Base-by-base conservation (phyloP, 768 basidiomycete species). In the Mycena vitilis region DNA sequence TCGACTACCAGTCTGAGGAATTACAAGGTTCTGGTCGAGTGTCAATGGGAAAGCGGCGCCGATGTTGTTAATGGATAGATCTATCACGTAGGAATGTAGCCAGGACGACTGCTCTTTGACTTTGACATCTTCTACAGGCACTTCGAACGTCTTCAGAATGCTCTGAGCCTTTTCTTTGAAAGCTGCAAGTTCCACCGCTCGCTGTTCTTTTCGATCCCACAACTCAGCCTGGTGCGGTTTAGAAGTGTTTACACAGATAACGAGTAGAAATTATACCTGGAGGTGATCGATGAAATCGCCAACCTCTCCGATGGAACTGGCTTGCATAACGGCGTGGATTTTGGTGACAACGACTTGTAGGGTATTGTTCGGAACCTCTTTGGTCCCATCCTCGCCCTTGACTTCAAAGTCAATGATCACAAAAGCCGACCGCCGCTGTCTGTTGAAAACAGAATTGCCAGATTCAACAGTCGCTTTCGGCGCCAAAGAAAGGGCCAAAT, bases 301-400 rank as follows among this genome's bases (percentile, higher is more conserved):
- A 10, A 98, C 82, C 75, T 97, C 94, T 23, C 92, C 91, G 58
- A 98, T 91, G 0, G 97, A 96, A 70, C 94, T 94, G 12, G 96
- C 91, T 77, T 96, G 95, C 92, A 98, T 91, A 40, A 97, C 93
- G 1, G 96, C 95, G 74, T 98, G 95, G 3, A 95, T 88, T 77
- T 92, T 94, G 10, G 87, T 88, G 25, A 96, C 79, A 1, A 81
- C 78, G 37, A 95, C 67, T 42, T 88, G 81, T 34, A 94, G 76
- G 8, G 75, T 75, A 56, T 84, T 81, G 23, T 70, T 73, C 2
- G 60, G 16, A 34, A 69, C 57, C 38, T 71, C 74, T 7, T 77
- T 73, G n/a, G 69, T 67, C 54, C 74, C 75, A 55, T 76, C 78
- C 8, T 69, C 71, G 34, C 80, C 69, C 18, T 70, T 80, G 66